These are phyloP conservation scores for Aspergillus pseudonomiae DNA, from an alignment of 2,329 filamentous ascomycete species.

Conservation along the genomic window DNA sequence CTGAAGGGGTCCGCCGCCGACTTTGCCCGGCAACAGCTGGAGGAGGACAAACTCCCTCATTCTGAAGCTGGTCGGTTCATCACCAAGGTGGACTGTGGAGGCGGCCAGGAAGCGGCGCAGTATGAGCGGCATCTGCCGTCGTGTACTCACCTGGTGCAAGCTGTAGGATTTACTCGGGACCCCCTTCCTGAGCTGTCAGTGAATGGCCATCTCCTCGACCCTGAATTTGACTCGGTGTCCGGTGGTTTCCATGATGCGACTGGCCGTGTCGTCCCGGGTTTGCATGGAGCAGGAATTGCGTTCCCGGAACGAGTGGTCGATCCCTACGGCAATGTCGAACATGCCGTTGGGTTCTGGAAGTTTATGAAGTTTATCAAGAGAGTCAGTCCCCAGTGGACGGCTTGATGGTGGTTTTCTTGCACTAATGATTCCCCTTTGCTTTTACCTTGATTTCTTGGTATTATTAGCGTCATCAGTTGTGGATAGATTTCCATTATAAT, in stretches of 20 bases:
- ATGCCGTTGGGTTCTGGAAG: conserved; percentile 66
- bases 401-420: conserved; percentile 1
- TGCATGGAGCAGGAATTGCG: conserved; percentile 66
- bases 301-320: conserved; percentile 65
- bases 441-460: background rate
- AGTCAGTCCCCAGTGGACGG: conserved; percentile 56
- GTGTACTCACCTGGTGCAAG: conserved; percentile 60
- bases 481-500: background rate
- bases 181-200: conserved; percentile 53
- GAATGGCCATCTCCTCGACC: conserved; percentile 29
- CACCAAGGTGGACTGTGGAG: conserved; percentile 50
- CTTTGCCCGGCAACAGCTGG: conserved; percentile 63
- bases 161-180: conserved; percentile 60
- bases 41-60: conserved; percentile 51
- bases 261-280: conserved; percentile 50
- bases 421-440: background rate
- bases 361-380: conserved; percentile 66
- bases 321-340: conserved; percentile 63
- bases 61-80: conserved; percentile 54
- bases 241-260: conserved; percentile 53
- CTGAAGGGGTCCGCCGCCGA: conserved; percentile 64
- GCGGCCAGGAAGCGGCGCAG: conserved; percentile 47
- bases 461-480: background rate
- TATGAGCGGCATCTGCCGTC: conserved; percentile 52
- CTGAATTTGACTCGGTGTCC: conserved; percentile 36